phyloP scores from a whole-genome alignment of 2,329 filamentous ascomycete genomes.

The Incumbomyces lentus region DNA sequence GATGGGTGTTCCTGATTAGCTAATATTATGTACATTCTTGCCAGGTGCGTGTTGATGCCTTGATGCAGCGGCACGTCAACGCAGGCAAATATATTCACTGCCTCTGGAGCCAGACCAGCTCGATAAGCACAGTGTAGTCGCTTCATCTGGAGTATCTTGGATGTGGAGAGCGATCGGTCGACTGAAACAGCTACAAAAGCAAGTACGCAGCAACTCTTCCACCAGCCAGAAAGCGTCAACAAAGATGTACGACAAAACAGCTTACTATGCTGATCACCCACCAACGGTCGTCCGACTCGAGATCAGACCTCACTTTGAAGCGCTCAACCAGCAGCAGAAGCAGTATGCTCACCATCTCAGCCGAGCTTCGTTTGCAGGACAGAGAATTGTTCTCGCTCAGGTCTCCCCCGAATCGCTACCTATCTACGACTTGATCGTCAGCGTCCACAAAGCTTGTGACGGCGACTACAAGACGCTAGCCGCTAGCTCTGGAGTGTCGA shows the following conservation, averaged over 20 bases:
- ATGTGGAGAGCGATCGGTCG: conserved; percentile 1
- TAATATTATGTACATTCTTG: no score
- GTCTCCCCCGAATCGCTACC: conserved; percentile 70
- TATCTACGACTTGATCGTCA: conserved; percentile 71
- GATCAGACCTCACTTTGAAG: conserved; percentile 87
- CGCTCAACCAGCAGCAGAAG: conserved; percentile 54
- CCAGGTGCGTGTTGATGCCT: no score
- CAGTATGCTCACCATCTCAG: conserved; percentile 79
- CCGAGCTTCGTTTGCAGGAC: conserved; percentile 67
- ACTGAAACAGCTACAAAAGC: conserved; percentile 2
- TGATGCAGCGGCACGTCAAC: no score
- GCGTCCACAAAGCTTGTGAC: conserved; percentile 53
- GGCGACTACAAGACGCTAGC: conserved; percentile 64
- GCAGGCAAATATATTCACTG: no score
- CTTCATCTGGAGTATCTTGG: no score
- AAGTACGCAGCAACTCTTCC: background rate
- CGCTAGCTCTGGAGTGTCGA: conserved; percentile 52
- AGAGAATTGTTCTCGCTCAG: conserved; percentile 67
- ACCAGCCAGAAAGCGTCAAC: background rate
- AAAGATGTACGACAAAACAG: conserved; percentile 32
- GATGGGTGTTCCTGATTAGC: no score
- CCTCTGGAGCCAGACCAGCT: no score
- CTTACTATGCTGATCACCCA: conserved; percentile 79
- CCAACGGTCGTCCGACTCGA: conserved; percentile 78
- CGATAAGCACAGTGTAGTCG: no score